phyloP scores from a whole-genome alignment of 768 basidiomycete genomes.

The Podaxis carcinomalis region DNA sequence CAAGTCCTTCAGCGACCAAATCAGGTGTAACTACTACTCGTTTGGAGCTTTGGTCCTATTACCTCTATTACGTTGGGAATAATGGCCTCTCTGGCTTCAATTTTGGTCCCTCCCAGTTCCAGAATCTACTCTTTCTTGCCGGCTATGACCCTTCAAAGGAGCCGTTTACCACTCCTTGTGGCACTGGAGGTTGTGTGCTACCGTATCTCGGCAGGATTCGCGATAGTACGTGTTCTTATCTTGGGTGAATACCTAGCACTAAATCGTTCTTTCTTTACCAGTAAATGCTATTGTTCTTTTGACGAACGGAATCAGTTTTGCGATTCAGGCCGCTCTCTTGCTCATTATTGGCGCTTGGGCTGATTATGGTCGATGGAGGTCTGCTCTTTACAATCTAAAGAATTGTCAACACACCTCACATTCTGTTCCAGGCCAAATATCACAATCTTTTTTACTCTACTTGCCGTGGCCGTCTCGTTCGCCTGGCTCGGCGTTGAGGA shows the following conservation, averaged over 20 bases:
- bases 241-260: neutral
- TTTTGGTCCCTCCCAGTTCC: constrained; percentile 72
- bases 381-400: neutral
- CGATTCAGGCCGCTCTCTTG: constrained; percentile 65
- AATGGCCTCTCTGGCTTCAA: constrained; percentile 69
- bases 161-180: constrained; percentile 50
- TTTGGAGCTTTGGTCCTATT: constrained; percentile 55
- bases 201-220: constrained; percentile 59
- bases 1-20: neutral
- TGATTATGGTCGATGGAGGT: constrained; percentile 82
- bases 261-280: constrained; percentile 18
- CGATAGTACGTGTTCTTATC: constrained; percentile 44
- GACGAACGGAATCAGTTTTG: constrained; percentile 78
- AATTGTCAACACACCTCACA: neutral
- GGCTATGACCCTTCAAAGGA: constrained; percentile 63
- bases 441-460: constrained; percentile 66
- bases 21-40: constrained; percentile 32
- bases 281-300: constrained; percentile 76
- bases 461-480: constrained; percentile 66
- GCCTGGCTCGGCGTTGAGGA: constrained; percentile 74
- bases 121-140: constrained; percentile 68
- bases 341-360: constrained; percentile 73
- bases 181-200: constrained; percentile 53
- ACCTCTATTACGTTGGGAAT: constrained; percentile 62
- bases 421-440: constrained; percentile 57